phyloP scores from a whole-genome alignment of 768 basidiomycete genomes.

The Lactarius indigo region DNA sequence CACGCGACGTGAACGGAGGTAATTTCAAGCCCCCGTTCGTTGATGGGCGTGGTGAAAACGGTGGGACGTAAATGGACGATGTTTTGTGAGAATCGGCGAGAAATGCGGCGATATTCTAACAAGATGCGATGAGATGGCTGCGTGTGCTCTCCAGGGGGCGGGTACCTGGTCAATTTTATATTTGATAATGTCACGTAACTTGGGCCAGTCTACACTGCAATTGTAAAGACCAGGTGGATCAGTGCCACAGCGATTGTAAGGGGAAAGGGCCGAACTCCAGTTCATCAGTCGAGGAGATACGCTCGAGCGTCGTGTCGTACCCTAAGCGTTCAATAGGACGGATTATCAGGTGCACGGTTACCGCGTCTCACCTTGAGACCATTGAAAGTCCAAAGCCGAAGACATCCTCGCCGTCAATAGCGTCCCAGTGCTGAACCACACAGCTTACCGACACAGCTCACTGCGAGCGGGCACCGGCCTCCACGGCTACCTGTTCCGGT shows the following conservation, averaged over 20 bases:
- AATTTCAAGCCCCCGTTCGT: constrained; percentile 60
- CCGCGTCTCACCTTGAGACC: constrained; percentile 22
- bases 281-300: constrained; percentile 61
- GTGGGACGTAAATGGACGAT: constrained; percentile 42
- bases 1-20: constrained; percentile 69
- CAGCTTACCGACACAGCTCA: background rate
- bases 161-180: constrained; percentile 62
- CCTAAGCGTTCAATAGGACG: constrained; percentile 37
- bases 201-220: constrained; percentile 63
- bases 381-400: constrained; percentile 12
- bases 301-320: constrained; percentile 54
- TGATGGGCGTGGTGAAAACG: constrained; percentile 34
- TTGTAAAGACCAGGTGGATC: background rate
- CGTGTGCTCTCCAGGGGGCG: background rate
- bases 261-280: constrained; percentile 44
- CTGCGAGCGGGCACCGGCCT: no score
- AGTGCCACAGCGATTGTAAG: background rate
- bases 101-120: constrained; percentile 35
- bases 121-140: background rate
- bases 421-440: background rate
- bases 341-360: background rate
- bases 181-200: constrained; percentile 69
- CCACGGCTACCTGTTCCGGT: no score
- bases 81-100: constrained; percentile 30
- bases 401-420: constrained; percentile 4